Evolutionary conservation across 257 asterid species (phyloP).

Genomic region (Agastache rugosa): DNA sequence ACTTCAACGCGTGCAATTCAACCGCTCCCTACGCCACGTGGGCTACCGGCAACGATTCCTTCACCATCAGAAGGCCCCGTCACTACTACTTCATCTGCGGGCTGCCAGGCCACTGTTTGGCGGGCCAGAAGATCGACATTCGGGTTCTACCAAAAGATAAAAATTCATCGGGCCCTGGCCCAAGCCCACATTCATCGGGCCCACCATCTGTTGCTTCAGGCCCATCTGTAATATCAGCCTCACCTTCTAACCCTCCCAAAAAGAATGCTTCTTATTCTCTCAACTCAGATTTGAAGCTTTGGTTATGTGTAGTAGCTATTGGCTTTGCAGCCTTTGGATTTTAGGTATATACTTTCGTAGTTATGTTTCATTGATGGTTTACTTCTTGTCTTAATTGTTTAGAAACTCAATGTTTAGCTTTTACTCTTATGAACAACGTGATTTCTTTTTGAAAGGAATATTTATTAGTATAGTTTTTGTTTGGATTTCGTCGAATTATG

Average conservation of each 20-base stretch:
- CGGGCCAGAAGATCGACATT: slow-evolving; percentile 62
- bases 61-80: slow-evolving; percentile 45
- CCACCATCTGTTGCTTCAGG: background rate
- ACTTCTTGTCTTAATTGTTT: background rate
- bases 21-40: slow-evolving; percentile 39
- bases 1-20: slow-evolving; percentile 56
- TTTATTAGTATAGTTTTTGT: too few relatives aligned
- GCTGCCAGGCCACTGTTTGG: slow-evolving; percentile 52
- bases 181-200: slow-evolving; percentile 11
- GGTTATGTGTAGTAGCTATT: background rate
- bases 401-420: background rate
- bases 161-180: background rate
- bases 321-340: slow-evolving; percentile 1
- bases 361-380: background rate
- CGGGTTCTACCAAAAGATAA: slow-evolving; percentile 36
- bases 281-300: slow-evolving; percentile 5
- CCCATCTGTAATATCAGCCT: background rate
- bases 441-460: background rate
- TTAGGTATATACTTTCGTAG: background rate
- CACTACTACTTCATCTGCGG: slow-evolving; percentile 68
- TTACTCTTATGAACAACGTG: background rate
- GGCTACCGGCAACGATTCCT: slow-evolving; percentile 56
- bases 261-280: slow-evolving; percentile 28
- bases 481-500: too few relatives aligned
- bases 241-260: slow-evolving; percentile 3